Evolutionary conservation across 345 rosid species (phyloP).

Genomic region (Excoecaria cochinchinensis): DNA sequence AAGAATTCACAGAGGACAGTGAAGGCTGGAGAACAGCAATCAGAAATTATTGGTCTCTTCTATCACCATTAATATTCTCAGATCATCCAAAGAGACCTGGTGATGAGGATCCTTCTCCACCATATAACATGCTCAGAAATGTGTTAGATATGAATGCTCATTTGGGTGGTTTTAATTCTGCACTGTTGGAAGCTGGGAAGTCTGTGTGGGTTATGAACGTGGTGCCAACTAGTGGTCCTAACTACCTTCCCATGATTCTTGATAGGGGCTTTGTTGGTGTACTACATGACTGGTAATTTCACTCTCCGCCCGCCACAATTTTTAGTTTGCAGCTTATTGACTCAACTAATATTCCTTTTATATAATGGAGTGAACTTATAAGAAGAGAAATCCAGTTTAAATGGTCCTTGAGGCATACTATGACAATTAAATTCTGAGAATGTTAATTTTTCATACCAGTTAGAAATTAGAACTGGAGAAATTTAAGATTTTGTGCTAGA

Average conservation of each 20-base stretch:
- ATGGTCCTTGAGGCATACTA: neutral
- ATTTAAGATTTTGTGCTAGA: neutral
- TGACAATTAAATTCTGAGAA: neutral
- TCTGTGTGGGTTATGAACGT: slow-evolving; percentile 98
- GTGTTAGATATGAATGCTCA: slow-evolving; percentile 97
- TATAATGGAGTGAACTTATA: neutral
- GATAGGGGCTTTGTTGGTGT: slow-evolving; percentile 96
- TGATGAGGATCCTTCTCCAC: slow-evolving; percentile 96
- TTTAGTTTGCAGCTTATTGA: too few species aligned
- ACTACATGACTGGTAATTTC: slow-evolving; percentile 81
- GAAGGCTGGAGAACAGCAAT: slow-evolving; percentile 59
- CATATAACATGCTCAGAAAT: slow-evolving; percentile 94
- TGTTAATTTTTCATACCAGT: neutral
- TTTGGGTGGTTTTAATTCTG: slow-evolving; percentile 86
- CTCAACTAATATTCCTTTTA: neutral
- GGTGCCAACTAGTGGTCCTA: slow-evolving; percentile 79
- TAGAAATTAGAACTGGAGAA: neutral
- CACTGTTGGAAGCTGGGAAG: slow-evolving; percentile 73
- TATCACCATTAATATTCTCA: slow-evolving; percentile 94
- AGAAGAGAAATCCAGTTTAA: neutral
- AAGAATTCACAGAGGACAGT: slow-evolving; percentile 63
- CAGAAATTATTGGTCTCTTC: slow-evolving; percentile 86
- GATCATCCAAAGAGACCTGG: slow-evolving; percentile 99
- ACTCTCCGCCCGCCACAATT: neutral
- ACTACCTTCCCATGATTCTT: slow-evolving; percentile 79